phyloP scores from a whole-genome alignment of 1,139 yeast species.

The Candida dubliniensis region DNA sequence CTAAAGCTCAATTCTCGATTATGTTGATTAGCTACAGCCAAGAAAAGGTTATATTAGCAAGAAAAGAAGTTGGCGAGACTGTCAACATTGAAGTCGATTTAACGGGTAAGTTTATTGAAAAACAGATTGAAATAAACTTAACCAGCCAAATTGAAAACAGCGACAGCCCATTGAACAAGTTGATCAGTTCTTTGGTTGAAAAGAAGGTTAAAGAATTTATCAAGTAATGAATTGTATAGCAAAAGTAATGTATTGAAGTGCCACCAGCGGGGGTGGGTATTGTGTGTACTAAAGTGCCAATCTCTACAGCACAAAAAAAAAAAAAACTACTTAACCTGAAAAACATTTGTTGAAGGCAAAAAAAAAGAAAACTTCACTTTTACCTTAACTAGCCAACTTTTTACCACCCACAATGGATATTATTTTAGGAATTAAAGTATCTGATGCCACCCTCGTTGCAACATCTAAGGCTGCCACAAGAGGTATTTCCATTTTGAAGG shows the following conservation, averaged over 20 bases:
- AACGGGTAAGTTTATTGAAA: constrained; percentile 87
- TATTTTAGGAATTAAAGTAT: constrained; percentile 79
- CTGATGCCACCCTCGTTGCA: constrained; percentile 81
- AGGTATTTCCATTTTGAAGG: constrained; percentile 87
- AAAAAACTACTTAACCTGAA: no score
- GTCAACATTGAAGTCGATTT: constrained; percentile 94
- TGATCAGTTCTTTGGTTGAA: constrained; percentile 55
- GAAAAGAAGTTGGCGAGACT: constrained; percentile 57
- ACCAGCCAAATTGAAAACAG: constrained; percentile 52
- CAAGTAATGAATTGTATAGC: constrained; percentile 5
- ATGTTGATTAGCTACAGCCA: constrained; percentile 95
- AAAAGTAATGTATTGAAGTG: neutral
- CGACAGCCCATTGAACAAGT: constrained; percentile 36
- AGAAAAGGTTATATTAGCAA: constrained; percentile 70
- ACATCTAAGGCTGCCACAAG: constrained; percentile 93
- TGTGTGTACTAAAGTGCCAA: no score
- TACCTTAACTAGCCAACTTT: neutral
- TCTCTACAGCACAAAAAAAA: neutral
- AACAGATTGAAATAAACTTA: constrained; percentile 66
- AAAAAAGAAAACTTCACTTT: constrained; percentile 2
- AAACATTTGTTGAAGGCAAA: constrained; percentile 5
- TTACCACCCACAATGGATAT: constrained; percentile 79
- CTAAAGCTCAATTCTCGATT: constrained; percentile 63
- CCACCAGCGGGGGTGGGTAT: no score
- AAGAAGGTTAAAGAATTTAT: constrained; percentile 34